These are phyloP conservation scores for Coprinopsis cinerea DNA, from an alignment of 768 basidiomycete species.

Conservation along the genomic window DNA sequence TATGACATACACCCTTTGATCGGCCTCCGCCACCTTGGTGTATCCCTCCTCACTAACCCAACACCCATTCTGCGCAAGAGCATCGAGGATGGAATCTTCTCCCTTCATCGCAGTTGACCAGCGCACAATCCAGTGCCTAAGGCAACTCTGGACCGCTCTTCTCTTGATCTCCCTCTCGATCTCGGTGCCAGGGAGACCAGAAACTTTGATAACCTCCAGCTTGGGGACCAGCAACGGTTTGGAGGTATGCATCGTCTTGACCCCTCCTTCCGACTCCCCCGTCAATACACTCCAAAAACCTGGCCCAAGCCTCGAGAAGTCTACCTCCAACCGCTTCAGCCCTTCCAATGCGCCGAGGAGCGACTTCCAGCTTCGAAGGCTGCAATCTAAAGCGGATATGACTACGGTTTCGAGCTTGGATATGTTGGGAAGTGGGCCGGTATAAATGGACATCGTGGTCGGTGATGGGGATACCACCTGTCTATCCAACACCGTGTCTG, in stretches of 20 bases:
- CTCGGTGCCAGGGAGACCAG: conserved; percentile 22
- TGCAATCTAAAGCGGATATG: conserved; percentile 40
- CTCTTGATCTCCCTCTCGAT: conserved; percentile 12
- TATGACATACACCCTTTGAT: conserved; percentile 17
- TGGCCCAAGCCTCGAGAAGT: conserved; percentile 30
- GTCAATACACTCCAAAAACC: conserved; percentile 30
- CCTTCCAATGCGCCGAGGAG: conserved; percentile 29
- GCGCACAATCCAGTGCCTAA: conserved; percentile 25
- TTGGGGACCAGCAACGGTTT: conserved; percentile 18
- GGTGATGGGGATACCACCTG: neutral
- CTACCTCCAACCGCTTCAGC: conserved; percentile 36
- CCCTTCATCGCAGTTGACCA: conserved; percentile 29
- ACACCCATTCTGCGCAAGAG: conserved; percentile 31
- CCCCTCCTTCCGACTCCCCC: conserved; percentile 18
- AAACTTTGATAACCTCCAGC: conserved; percentile 23
- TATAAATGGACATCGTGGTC: neutral
- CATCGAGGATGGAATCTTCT: conserved; percentile 30
- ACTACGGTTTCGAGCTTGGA: conserved; percentile 29
- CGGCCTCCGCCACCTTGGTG: conserved; percentile 6
- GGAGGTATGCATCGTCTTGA: neutral
- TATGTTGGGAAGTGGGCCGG: conserved; percentile 26
- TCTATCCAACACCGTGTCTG: neutral
- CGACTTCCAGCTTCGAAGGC: conserved; percentile 24
- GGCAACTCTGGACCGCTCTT: conserved; percentile 5
- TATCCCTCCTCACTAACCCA: conserved; percentile 12